Evolutionary conservation across 306 rosid species (phyloP), one percentile per base, ranked within the genome.

Genomic region (Corylus avellana): DNA sequence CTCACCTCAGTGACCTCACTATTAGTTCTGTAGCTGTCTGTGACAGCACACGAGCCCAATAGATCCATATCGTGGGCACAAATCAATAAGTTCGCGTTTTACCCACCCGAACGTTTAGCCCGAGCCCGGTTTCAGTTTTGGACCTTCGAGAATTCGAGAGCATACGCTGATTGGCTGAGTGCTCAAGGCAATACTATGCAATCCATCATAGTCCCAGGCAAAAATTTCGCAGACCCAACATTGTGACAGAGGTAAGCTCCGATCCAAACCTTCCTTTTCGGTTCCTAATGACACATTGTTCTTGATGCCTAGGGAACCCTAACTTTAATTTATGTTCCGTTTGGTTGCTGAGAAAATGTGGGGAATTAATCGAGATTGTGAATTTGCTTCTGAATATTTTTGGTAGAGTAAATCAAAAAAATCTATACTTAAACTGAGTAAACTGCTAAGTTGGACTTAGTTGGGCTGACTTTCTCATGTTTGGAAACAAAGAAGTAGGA

Each of bases 231-330:
- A 55, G 98, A 79, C 89, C 97, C 1, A 89, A 95, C 80, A 89
- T 95, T 78, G 96, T 91, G 46, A 72, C 95, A 5, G 97, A 95
- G 97, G 98, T 95, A 79, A 76, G 29, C 64, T 46, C 61, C 63
- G 70, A 82, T 81, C 83, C 74, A 35, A 46, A 49, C 55, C 68
- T 49, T 46, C 9, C 63, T 75, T 75, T 35, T 22, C 62, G 27
- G 22, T 53, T 53, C 47, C 17, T 29, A 9, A 17, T 46, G 22
- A 53, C 63, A 37, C 8, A 12, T 58, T 29, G 29, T 37, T 17
- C 29, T 12, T 32, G 39, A 47, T 58, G 53, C 54, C 44, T 48
- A 12, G 10, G 12, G 27, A 83, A 59, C 78, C 80, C 76, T 81
- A 57, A 63, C 56, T 18, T 55, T 39, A 1, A 59, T 63, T 62